phyloP scores from a whole-genome alignment of 2,329 filamentous ascomycete species.

The Helminthosporium solani region DNA sequence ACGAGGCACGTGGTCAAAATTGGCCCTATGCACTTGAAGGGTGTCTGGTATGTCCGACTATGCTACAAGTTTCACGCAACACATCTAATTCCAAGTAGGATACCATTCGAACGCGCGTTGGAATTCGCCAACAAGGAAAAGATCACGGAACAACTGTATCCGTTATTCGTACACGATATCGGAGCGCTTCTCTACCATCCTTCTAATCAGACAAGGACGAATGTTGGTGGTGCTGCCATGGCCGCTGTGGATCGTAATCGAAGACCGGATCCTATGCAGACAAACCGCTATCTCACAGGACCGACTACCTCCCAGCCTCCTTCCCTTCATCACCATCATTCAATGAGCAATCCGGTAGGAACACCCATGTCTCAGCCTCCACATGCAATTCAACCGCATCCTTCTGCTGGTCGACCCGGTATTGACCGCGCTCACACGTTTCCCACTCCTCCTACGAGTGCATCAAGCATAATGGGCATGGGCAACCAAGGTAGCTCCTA shows the following conservation, averaged over 20 bases:
- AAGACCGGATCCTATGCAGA: constrained; percentile 44
- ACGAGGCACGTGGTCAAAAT: constrained; percentile 97
- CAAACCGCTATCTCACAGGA: constrained; percentile 59
- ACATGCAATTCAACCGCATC: constrained; percentile 62
- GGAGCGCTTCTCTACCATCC: constrained; percentile 91
- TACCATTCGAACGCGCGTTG: constrained; percentile 94
- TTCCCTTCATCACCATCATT: constrained; percentile 71
- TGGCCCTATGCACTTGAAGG: constrained; percentile 97
- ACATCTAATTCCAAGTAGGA: constrained; percentile 59
- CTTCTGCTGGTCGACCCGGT: constrained; percentile 63
- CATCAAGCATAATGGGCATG: constrained; percentile 82
- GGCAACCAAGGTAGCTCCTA: constrained; percentile 71
- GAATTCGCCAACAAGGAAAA: constrained; percentile 99
- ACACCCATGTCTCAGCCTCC: constrained; percentile 65
- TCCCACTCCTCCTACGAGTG: constrained; percentile 88
- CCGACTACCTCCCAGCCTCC: constrained; percentile 59
- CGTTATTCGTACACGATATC: constrained; percentile 96
- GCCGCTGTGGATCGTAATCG: constrained; percentile 68
- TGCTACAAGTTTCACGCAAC: background rate
- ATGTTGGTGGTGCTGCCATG: constrained; percentile 70
- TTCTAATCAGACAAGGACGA: constrained; percentile 78
- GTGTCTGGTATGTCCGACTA: constrained; percentile 45
- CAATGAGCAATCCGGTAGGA: constrained; percentile 62
- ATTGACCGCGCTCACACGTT: constrained; percentile 84
- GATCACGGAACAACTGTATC: constrained; percentile 93